A percentile compares a stretch with the other conserved stretches of the same genome.
phyloP scores from a whole-genome alignment of 345 rosid genomes.

The Nasturtium officinale region DNA sequence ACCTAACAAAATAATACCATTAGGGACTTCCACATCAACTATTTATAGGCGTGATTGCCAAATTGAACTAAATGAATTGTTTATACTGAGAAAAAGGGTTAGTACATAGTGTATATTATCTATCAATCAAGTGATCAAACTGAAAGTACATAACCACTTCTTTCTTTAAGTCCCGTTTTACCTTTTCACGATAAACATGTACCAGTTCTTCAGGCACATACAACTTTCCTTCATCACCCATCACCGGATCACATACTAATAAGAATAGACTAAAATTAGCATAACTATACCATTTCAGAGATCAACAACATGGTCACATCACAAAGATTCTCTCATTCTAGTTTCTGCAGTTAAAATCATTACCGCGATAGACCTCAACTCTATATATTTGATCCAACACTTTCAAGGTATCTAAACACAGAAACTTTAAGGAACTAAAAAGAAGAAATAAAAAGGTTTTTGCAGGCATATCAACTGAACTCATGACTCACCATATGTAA shows the following conservation, averaged over 20 bases:
- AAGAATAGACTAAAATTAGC: constrained; percentile 32
- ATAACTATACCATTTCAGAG: neutral
- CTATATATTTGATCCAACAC: constrained; percentile 8
- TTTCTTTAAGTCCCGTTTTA: constrained; percentile 33
- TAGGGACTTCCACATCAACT: constrained; percentile 1
- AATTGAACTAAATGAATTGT: neutral
- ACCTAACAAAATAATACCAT: constrained; percentile 54
- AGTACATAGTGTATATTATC: neutral
- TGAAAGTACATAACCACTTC: neutral
- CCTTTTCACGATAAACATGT: constrained; percentile 89
- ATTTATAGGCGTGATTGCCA: neutral
- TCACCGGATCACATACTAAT: constrained; percentile 97
- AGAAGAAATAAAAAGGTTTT: neutral
- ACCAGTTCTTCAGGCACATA: constrained; percentile 88
- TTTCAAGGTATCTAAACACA: constrained; percentile 1
- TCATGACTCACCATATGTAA: constrained; percentile 64
- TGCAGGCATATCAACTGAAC: constrained; percentile 20
- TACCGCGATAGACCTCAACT: neutral
- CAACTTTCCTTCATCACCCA: constrained; percentile 99
- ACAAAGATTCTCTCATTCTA: neutral
- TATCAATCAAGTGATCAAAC: neutral
- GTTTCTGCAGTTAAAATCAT: neutral
- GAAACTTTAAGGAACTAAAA: neutral
- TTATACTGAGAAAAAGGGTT: neutral
- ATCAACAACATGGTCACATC: neutral